Conservation (phyloP, 140 eudicot genomes). For the Bidens hawaiensis region DNA sequence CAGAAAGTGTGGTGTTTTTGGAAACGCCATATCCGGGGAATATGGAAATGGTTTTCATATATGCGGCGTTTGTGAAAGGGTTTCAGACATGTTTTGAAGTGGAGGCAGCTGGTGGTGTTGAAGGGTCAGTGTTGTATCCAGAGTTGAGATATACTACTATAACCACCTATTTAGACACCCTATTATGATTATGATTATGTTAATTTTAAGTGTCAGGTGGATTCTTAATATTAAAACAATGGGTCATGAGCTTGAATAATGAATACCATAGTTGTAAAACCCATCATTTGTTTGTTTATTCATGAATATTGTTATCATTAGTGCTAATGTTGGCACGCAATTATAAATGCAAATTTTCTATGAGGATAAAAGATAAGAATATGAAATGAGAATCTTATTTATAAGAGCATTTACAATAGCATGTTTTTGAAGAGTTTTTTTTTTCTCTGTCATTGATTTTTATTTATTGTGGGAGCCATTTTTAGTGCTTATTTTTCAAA, state of each 20-base stretch:
- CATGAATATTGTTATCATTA: background rate
- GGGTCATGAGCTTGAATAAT: background rate
- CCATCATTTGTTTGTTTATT: background rate
- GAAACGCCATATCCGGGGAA: slow-evolving; percentile 81
- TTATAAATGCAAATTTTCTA: too few relatives aligned
- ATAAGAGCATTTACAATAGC: too few relatives aligned
- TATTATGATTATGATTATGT: slow-evolving; percentile 36
- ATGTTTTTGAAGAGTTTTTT: too few relatives aligned
- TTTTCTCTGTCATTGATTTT: too few relatives aligned
- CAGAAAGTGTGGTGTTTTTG: slow-evolving; percentile 11
- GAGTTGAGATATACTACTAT: slow-evolving; percentile 61
- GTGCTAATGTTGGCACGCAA: too few relatives aligned
- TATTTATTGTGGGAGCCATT: too few relatives aligned
- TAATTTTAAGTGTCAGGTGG: background rate
- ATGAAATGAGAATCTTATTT: too few relatives aligned
- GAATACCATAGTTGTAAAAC: background rate
- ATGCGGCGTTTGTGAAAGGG: slow-evolving; percentile 79
- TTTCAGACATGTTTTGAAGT: slow-evolving; percentile 69
- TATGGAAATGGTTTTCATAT: slow-evolving; percentile 72
- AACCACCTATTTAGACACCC: slow-evolving; percentile 51
- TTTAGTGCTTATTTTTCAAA: too few relatives aligned
- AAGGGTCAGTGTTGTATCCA: slow-evolving; percentile 73
- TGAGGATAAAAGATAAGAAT: too few relatives aligned
- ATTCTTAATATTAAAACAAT: background rate
- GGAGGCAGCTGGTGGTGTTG: slow-evolving; percentile 62